These are phyloP conservation scores for Trichoderma semiorbis DNA, from an alignment of 2,329 filamentous ascomycete genomes.

Conservation along the genomic window DNA sequence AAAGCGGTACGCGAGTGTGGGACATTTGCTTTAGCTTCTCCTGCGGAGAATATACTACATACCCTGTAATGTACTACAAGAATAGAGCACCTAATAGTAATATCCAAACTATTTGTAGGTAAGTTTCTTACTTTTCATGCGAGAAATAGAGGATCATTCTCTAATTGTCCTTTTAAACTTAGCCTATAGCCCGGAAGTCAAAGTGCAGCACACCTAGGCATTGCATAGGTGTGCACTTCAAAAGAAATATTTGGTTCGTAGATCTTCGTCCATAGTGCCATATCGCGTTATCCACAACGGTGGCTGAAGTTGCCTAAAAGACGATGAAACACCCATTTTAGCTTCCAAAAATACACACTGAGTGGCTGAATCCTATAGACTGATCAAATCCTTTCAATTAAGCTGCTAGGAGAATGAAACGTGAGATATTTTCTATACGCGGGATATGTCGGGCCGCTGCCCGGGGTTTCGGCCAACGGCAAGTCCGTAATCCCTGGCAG, in stretches of 20 bases:
- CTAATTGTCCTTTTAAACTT: too few species aligned
- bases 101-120: neutral
- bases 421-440: neutral
- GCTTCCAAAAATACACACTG: neutral
- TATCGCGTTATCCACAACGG: too few species aligned
- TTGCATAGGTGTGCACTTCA: too few species aligned
- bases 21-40: neutral
- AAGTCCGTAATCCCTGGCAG: neutral
- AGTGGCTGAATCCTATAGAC: neutral
- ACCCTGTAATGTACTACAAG: neutral
- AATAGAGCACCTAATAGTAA: neutral
- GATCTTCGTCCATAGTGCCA: too few species aligned
- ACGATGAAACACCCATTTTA: neutral
- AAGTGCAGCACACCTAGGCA: too few species aligned
- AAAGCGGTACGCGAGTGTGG: neutral
- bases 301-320: neutral
- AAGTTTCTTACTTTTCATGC: too few species aligned
- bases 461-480: neutral
- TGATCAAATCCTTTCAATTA: neutral
- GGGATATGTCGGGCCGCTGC: neutral
- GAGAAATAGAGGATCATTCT: too few species aligned
- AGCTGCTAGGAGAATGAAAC: neutral
- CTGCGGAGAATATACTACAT: neutral
- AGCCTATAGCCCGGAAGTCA: too few species aligned
- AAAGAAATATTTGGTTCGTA: too few species aligned